A percentile compares a stretch with the other conserved stretches of the same genome.
Conservation (phyloP, 2,329 filamentous ascomycete species). For the Xylaria arbuscula region DNA sequence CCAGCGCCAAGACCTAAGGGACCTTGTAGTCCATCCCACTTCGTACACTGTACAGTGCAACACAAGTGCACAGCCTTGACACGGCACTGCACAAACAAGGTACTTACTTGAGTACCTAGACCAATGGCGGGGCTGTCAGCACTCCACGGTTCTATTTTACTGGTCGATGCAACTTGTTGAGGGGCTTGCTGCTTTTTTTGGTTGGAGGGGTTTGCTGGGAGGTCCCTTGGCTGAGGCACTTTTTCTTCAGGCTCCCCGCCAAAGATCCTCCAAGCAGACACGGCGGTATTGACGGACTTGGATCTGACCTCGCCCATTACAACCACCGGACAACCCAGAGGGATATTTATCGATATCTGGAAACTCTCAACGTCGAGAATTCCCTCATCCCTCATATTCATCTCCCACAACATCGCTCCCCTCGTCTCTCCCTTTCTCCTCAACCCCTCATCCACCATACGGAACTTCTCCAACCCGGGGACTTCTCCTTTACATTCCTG, state of each 20-base stretch:
- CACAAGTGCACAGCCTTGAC: background rate
- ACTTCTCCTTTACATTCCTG: background rate
- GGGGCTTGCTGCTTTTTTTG: constrained; percentile 9
- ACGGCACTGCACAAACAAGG: background rate
- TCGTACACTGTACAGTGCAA: background rate
- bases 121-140: constrained; percentile 39
- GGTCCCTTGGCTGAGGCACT: constrained; percentile 33
- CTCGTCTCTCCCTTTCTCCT: no score
- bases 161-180: constrained; percentile 27
- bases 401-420: background rate
- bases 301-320: constrained; percentile 20
- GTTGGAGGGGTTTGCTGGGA: constrained; percentile 19
- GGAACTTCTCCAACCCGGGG: background rate
- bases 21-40: background rate
- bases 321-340: constrained; percentile 25
- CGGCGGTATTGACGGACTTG: constrained; percentile 3
- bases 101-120: background rate
- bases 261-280: background rate
- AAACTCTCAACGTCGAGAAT: constrained; percentile 30
- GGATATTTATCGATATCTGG: constrained; percentile 12
- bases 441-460: background rate
- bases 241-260: constrained; percentile 20
- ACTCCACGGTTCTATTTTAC: constrained; percentile 32
- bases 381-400: constrained; percentile 30
- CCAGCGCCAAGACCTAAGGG: background rate